Conservation (phyloP, 495 filamentous ascomycete genomes). For the Penicillium verhagenii region DNA sequence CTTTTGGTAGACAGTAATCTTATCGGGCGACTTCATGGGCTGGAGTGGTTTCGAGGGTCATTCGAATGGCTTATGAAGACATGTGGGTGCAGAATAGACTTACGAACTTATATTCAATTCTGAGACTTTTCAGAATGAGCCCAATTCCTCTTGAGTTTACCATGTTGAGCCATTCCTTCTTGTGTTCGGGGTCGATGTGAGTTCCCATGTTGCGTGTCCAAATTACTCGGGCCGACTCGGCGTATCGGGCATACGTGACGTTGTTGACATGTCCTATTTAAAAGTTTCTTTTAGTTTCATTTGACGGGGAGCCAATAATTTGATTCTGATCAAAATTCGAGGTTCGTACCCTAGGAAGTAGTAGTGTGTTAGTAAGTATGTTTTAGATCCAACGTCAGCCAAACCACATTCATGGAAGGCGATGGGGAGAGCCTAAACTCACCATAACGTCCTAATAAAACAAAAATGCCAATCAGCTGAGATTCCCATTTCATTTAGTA, state of each 20-base stretch:
- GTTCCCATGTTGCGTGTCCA: conserved; percentile 77
- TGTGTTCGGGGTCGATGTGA: conserved; percentile 64
- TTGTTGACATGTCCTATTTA: conserved; percentile 81
- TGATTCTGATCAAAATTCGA: not conserved
- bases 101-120: conserved; percentile 90
- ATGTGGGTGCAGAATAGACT: conserved; percentile 17
- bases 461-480: not conserved
- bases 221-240: conserved; percentile 80
- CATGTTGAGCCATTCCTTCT: conserved; percentile 67
- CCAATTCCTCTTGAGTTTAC: conserved; percentile 65
- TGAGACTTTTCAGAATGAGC: conserved; percentile 78
- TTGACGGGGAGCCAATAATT: not conserved
- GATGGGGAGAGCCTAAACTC: conserved; percentile 20
- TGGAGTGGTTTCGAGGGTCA: conserved; percentile 29
- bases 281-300: not conserved
- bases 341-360: conserved; percentile 24
- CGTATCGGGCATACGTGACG: conserved; percentile 78
- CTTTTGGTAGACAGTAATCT: conserved; percentile 85
- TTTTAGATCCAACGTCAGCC: not conserved
- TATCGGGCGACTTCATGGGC: conserved; percentile 89
- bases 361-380: conserved; percentile 14
- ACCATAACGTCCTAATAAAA: conserved; percentile 57
- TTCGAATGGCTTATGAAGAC: conserved; percentile 6
- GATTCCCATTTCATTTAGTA: not conserved
- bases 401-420: not conserved